Evolutionary conservation across 805 yeast genomes (phyloP).

Genomic region (Saturnispora saitoi): DNA sequence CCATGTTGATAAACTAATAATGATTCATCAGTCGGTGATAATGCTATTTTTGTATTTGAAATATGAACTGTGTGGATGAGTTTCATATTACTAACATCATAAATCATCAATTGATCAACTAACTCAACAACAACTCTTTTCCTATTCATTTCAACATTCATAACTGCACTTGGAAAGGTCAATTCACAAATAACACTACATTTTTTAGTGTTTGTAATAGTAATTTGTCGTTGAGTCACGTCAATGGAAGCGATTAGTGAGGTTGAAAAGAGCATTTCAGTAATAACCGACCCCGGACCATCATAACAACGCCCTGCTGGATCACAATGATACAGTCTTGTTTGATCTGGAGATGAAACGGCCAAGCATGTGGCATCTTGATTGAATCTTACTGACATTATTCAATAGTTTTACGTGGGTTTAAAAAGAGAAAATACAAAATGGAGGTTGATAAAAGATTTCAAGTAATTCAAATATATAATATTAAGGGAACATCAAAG

Average conservation of each 20-base stretch:
- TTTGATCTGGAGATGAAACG: constrained; percentile 54
- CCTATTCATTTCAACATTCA: constrained; percentile 70
- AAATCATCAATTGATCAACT: constrained; percentile 74
- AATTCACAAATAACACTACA: constrained; percentile 74
- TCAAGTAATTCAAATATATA: no score
- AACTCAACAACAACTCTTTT: constrained; percentile 72
- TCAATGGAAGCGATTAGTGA: constrained; percentile 70
- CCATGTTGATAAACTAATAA: constrained; percentile 50
- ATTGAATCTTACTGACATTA: constrained; percentile 42
- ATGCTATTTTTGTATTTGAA: constrained; percentile 29
- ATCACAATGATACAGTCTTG: constrained; percentile 77
- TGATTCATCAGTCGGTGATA: constrained; percentile 37
- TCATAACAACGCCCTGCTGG: constrained; percentile 72
- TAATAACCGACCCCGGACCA: constrained; percentile 41
- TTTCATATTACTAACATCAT: constrained; percentile 86
- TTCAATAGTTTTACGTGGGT: no score
- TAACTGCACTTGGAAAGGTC: constrained; percentile 70
- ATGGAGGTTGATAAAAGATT: no score
- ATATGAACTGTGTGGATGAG: constrained; percentile 59
- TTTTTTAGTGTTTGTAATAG: constrained; percentile 76
- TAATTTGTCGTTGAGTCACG: constrained; percentile 71
- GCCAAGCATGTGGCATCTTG: constrained; percentile 84
- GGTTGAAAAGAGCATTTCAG: constrained; percentile 88
- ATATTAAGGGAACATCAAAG: no score
- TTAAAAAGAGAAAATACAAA: no score